phyloP scores from a whole-genome alignment of 441 rosid species.

The Mallotus japonicus region DNA sequence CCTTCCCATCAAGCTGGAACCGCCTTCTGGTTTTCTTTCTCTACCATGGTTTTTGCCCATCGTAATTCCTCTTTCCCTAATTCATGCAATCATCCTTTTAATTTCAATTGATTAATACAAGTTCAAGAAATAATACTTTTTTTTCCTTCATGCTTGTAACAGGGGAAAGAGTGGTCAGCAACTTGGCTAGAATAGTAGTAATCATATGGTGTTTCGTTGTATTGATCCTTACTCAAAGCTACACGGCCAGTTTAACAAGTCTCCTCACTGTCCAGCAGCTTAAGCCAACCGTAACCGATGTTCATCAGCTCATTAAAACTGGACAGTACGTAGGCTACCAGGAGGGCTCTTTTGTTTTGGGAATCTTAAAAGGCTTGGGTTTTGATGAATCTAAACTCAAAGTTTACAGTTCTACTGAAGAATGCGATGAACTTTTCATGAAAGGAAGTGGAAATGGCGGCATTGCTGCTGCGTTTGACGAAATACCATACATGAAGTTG shows the following conservation, averaged over 20 bases:
- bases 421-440: constrained; percentile 37
- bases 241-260: constrained; percentile 60
- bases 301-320: constrained; percentile 37
- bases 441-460: constrained; percentile 45
- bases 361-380: constrained; percentile 29
- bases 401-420: constrained; percentile 31
- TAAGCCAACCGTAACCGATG: constrained; percentile 35
- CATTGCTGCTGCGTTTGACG: constrained; percentile 56
- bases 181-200: constrained; percentile 44
- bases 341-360: constrained; percentile 39
- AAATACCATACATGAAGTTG: constrained; percentile 30
- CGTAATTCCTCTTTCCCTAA: constrained; percentile 26
- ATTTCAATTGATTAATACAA: neutral
- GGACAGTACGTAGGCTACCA: constrained; percentile 45
- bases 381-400: constrained; percentile 38
- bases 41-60: constrained; percentile 69
- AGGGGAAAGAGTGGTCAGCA: neutral
- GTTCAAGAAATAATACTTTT: constrained; percentile 17
- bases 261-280: constrained; percentile 48
- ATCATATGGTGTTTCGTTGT: constrained; percentile 37
- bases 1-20: constrained; percentile 49
- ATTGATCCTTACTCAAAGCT: constrained; percentile 35
- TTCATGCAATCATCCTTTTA: too few relatives aligned
- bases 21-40: constrained; percentile 65
- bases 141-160: too few relatives aligned